Conservation (phyloP, 2,329 filamentous ascomycete genomes). For the Orbilia ellipsospora region DNA sequence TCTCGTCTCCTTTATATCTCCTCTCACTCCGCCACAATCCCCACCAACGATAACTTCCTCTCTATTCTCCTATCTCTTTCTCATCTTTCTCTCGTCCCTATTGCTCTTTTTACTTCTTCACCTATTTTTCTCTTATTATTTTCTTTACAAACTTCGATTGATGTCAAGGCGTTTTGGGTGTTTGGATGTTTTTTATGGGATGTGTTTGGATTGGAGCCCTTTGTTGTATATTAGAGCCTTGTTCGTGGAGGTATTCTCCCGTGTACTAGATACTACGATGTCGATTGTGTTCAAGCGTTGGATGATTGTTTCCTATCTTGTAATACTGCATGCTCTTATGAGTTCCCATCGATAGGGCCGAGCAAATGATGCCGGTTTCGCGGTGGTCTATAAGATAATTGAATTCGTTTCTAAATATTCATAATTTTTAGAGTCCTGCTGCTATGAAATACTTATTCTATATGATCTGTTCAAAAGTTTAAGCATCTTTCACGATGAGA, state of each 20-base stretch:
- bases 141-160: slow-evolving; percentile 12
- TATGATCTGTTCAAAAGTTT: neutral
- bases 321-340: slow-evolving; percentile 30
- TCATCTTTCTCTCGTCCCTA: neutral
- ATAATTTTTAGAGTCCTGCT: neutral
- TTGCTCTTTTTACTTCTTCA: neutral
- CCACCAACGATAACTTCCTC: too few species aligned
- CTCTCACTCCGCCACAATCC: too few species aligned
- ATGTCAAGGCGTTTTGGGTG: slow-evolving; percentile 30
- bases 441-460: neutral
- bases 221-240: neutral
- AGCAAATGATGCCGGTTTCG: slow-evolving; percentile 42
- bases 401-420: slow-evolving; percentile 3
- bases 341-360: slow-evolving; percentile 18
- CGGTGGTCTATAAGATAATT: slow-evolving; percentile 7
- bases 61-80: neutral
- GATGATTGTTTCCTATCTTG: slow-evolving; percentile 15
- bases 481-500: slow-evolving; percentile 37
- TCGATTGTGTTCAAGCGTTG: neutral
- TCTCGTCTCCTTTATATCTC: neutral
- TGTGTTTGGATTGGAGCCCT: slow-evolving; percentile 9
- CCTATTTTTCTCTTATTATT: neutral
- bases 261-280: slow-evolving; percentile 15
- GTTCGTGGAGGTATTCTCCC: slow-evolving; percentile 10
- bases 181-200: slow-evolving; percentile 18